Base-by-base conservation (phyloP, 176 grass and related monocot genomes). In the Zoysia japonica region DNA sequence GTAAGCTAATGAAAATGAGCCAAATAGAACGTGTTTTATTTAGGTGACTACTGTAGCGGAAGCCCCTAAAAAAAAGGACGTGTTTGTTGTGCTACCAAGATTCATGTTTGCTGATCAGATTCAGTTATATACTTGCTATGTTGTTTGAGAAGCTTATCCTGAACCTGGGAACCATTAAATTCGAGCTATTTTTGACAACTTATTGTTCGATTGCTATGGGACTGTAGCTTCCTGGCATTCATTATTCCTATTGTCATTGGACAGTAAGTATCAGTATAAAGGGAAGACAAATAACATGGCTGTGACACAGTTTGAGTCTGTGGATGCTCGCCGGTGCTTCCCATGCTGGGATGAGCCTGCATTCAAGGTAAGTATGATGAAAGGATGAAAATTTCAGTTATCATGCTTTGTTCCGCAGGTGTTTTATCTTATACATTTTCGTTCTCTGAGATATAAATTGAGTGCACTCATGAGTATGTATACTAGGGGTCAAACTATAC, bases 281-380 rank as follows among this genome's bases (percentile, higher is more conserved):
- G 94, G 94, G 16, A 71, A 82, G 42, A 75, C 39, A 4, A 72
- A 47, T 50, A 88, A 97, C 15, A 92, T 97, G 94, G 91, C 89
- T 0, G 91, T 94, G 7, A 97, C 94, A 9, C 94, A 97, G 65
- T 97, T 94, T 69, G 84, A 97, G 70, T 14, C 94, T 12, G 94
- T 87, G 4, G 91, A 97, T 91, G 91, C 91, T 9, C 81, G 94
- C 4, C 87, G 89, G 2, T 92, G 89, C 80, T 97, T 97, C 80
- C 94, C 94, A 47, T 90, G 91, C 74, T 97, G 91, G 94, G 94
- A 94, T 60, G 94, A 97, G 62, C 94, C 89, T 68, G 49, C 91
- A n/a, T 94, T 86, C 70, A 97, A 97, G 94, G 91, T 89, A 39
- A 57, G 71, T 87, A 41, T 61, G 20, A 17, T 67, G 39, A 11